phyloP scores from a whole-genome alignment of 257 asterid genomes.

The Salvia miltiorrhiza region DNA sequence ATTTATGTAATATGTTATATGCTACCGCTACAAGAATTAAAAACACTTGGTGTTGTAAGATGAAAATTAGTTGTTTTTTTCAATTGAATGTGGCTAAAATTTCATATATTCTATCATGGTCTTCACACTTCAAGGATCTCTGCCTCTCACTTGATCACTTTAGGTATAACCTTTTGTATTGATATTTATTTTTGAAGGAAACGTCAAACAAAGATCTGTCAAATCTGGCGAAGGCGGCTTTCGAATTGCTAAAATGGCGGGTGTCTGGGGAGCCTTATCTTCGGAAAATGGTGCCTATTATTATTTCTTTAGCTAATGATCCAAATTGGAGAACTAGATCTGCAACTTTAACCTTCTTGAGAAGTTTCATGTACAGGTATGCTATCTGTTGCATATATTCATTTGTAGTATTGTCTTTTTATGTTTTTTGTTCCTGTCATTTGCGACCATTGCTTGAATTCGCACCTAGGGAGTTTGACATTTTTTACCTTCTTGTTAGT shows the following conservation, averaged over 20 bases:
- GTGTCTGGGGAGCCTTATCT: slow-evolving; percentile 64
- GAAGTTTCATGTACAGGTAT: slow-evolving; percentile 97
- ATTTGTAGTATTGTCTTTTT: slow-evolving; percentile 6
- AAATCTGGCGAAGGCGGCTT: slow-evolving; percentile 87
- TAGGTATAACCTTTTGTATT: slow-evolving; percentile 11
- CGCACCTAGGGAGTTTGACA: background rate
- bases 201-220: slow-evolving; percentile 89
- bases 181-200: slow-evolving; percentile 51
- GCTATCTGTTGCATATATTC: background rate
- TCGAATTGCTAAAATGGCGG: slow-evolving; percentile 89
- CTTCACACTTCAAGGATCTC: slow-evolving; percentile 2
- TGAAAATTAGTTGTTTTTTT: background rate
- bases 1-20: background rate
- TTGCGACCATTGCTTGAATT: background rate
- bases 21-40: background rate
- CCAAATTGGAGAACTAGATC: slow-evolving; percentile 97
- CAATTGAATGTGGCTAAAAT: background rate
- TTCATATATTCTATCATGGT: background rate
- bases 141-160: slow-evolving; percentile 9
- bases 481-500: slow-evolving; percentile 3
- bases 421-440: slow-evolving; percentile 14
- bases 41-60: background rate
- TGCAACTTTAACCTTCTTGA: slow-evolving; percentile 78
- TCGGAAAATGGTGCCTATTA: slow-evolving; percentile 53
- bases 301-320: slow-evolving; percentile 71